phyloP scores from a whole-genome alignment of 495 filamentous ascomycete genomes.

The Xylaria sp. region DNA sequence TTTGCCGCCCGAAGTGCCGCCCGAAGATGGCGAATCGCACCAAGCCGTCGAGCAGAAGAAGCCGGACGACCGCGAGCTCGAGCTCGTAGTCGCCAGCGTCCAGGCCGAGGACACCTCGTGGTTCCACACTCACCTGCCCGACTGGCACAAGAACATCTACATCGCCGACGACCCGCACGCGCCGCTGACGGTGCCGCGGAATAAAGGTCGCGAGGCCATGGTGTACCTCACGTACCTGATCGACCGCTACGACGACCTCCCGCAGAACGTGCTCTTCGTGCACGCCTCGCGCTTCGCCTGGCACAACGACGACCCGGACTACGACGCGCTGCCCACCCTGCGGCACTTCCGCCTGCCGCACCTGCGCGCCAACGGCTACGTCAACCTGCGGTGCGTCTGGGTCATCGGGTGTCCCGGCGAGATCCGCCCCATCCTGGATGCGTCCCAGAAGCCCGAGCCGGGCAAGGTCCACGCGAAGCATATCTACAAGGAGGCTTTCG shows the following conservation, averaged over 20 bases:
- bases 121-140: constrained; percentile 43
- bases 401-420: constrained; percentile 66
- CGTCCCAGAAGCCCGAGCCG: constrained; percentile 32
- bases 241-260: constrained; percentile 67
- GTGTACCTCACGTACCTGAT: constrained; percentile 69
- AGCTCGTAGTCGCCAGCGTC: constrained; percentile 49
- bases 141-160: constrained; percentile 57
- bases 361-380: constrained; percentile 63
- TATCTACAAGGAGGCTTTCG: constrained; percentile 59
- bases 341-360: constrained; percentile 62
- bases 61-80: constrained; percentile 34
- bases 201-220: constrained; percentile 71
- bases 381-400: constrained; percentile 72
- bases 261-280: constrained; percentile 65
- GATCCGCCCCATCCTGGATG: constrained; percentile 52
- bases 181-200: constrained; percentile 53
- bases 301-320: constrained; percentile 67
- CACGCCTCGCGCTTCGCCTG: constrained; percentile 69
- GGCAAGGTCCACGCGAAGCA: constrained; percentile 47
- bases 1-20: not conserved
- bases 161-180: constrained; percentile 53
- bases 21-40: constrained; percentile 1
- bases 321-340: constrained; percentile 56
- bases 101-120: constrained; percentile 44
- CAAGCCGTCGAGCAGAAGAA: constrained; percentile 3